Percentiles rank a stretch among this genome's conserved stretches.
Evolutionary conservation across 2,329 filamentous ascomycete species (phyloP).

Genomic region (Botrytis aclada): DNA sequence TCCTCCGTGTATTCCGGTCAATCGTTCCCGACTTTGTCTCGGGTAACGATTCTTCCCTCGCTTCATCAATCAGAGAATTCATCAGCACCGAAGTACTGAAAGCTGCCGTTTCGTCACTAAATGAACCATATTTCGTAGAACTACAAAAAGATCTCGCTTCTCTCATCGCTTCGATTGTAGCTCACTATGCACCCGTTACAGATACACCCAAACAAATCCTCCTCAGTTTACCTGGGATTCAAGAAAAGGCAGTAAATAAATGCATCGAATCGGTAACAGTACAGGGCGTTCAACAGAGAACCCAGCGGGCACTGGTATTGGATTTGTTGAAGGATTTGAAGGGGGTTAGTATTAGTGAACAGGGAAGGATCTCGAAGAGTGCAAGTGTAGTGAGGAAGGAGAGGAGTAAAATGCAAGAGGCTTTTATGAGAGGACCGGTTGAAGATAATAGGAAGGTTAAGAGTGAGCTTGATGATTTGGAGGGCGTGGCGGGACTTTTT

Average conservation of each 20-base stretch:
- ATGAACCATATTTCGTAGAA: slow-evolving; percentile 96
- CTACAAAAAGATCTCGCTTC: slow-evolving; percentile 88
- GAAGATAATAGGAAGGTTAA: slow-evolving; percentile 22
- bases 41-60: slow-evolving; percentile 44
- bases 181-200: slow-evolving; percentile 68
- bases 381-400: slow-evolving; percentile 44
- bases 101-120: slow-evolving; percentile 83
- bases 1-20: slow-evolving; percentile 80
- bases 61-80: slow-evolving; percentile 76
- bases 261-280: slow-evolving; percentile 60
- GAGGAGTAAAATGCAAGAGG: slow-evolving; percentile 61
- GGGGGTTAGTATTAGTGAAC: slow-evolving; percentile 88
- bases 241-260: slow-evolving; percentile 61
- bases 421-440: slow-evolving; percentile 55
- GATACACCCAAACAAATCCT: slow-evolving; percentile 71
- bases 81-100: slow-evolving; percentile 86
- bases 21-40: slow-evolving; percentile 77
- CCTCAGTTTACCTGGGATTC: slow-evolving; percentile 75
- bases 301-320: slow-evolving; percentile 77
- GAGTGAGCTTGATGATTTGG: slow-evolving; percentile 26
- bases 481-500: slow-evolving; percentile 37
- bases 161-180: slow-evolving; percentile 81
- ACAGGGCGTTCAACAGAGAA: slow-evolving; percentile 60
- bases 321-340: slow-evolving; percentile 83
- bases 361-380: slow-evolving; percentile 73